Base-by-base conservation (phyloP, 129 eudicot species). In the Arctium lappa region DNA sequence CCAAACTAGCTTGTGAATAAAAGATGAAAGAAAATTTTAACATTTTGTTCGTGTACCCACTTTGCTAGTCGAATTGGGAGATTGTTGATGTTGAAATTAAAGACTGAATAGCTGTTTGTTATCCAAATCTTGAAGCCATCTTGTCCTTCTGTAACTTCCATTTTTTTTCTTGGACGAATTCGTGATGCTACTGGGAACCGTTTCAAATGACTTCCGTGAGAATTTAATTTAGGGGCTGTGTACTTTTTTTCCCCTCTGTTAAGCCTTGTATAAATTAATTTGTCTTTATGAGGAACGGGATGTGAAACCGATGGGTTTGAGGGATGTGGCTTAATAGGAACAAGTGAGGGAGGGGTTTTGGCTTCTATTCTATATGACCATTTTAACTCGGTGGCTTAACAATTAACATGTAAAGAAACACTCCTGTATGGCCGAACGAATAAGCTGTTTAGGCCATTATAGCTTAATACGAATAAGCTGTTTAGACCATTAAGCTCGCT, bases 1-100 rank as follows among this genome's bases (percentile, higher is more conserved):
- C 97, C 82, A 91, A 89, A 78, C 79, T 89, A 87, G 97, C 93
- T 44, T 91, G 97, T 91, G 97, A 91, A 89, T 91, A 89, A 79
- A 85, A n/a, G 72, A 68, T 60, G 71, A 72, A 8, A 7, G 60
- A 15, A 78, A 34, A 12, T 69, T 30, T 6, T 65, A 70, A 82
- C 76, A 69, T 34, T 69, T 83, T 69, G n/a, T 46, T 76, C 76
- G 16, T 79, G 75, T 80, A 48, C 83, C 68, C 68, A 4, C 53
- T 18, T 32, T 15, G 70, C 70, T 56, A 56, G 66, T 56, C 10
- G 31, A 6, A 65, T n/a, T 2, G 70, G 66, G 70, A 18, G 70
- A 18, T 22, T 65, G 33, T 65, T 65, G 66, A 16, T 56, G 70
- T 56, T 56, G 66, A 13, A 56, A 4, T 16, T 56, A 56, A 56